Conservation (phyloP, 768 basidiomycete genomes). For the Lepiota venenata region DNA sequence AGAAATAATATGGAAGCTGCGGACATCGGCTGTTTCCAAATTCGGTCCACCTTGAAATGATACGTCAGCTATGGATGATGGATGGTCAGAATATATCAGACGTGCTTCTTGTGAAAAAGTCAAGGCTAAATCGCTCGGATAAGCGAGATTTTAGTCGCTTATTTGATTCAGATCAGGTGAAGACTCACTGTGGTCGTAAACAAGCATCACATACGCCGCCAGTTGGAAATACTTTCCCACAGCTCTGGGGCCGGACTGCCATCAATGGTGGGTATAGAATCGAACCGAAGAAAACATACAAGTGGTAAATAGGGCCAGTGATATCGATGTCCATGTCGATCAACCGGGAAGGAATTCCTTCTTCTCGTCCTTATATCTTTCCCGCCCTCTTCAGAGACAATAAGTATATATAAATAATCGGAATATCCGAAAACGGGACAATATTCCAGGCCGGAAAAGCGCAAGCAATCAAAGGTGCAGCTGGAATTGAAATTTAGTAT, state of each 20-base stretch:
- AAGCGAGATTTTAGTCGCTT: neutral
- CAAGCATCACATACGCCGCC: conserved; percentile 18
- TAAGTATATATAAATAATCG: too few species aligned
- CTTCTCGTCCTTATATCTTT: too few species aligned
- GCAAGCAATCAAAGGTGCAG: too few species aligned
- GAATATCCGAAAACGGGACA: too few species aligned
- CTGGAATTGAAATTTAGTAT: too few species aligned
- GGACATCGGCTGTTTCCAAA: conserved; percentile 24
- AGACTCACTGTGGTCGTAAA: conserved; percentile 19
- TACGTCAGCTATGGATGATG: neutral
- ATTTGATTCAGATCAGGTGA: neutral
- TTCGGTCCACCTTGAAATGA: conserved; percentile 23
- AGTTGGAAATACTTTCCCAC: conserved; percentile 20
- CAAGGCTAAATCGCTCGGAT: neutral
- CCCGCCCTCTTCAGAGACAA: too few species aligned
- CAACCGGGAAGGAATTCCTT: neutral
- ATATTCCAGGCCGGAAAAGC: too few species aligned
- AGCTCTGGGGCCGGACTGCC: neutral
- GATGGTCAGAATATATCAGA: neutral
- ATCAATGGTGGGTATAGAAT: too few species aligned
- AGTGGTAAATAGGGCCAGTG: neutral
- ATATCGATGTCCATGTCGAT: neutral
- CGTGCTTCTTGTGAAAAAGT: conserved; percentile 11
- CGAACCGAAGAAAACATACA: neutral
- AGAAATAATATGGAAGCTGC: conserved; percentile 24